Evolutionary conservation across 2,329 filamentous ascomycete genomes (phyloP).

Genomic region (Trichophyton mentagrophytes): DNA sequence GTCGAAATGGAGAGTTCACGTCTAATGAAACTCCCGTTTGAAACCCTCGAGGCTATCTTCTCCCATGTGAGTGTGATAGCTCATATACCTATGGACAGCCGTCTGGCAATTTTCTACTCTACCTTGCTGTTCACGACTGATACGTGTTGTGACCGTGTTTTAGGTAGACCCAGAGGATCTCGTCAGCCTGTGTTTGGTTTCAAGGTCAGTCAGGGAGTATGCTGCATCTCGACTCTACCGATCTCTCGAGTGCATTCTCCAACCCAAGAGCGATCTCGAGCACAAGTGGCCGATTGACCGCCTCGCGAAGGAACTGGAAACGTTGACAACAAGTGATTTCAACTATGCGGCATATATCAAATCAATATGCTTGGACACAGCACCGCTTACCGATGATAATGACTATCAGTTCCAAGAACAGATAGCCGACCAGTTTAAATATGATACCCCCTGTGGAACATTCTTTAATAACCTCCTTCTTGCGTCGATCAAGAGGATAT

Average conservation of each 20-base stretch:
- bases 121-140: neutral
- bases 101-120: neutral
- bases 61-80: slow-evolving; percentile 29
- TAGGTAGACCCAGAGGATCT: slow-evolving; percentile 14
- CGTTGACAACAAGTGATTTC: slow-evolving; percentile 51
- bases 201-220: slow-evolving; percentile 44
- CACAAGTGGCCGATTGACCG: slow-evolving; percentile 45
- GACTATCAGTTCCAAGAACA: slow-evolving; percentile 23
- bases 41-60: slow-evolving; percentile 22
- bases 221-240: slow-evolving; percentile 48
- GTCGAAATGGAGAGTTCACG: neutral
- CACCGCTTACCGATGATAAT: slow-evolving; percentile 41
- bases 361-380: slow-evolving; percentile 45
- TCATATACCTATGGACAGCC: slow-evolving; percentile 26
- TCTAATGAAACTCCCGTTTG: slow-evolving; percentile 20
- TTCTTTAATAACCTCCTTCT: slow-evolving; percentile 51
- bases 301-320: slow-evolving; percentile 47
- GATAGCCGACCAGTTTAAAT: slow-evolving; percentile 43
- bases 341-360: slow-evolving; percentile 48
- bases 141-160: neutral
- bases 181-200: slow-evolving; percentile 44
- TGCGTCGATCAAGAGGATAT: slow-evolving; percentile 44
- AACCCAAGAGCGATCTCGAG: slow-evolving; percentile 33
- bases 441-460: slow-evolving; percentile 47
- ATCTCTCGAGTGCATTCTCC: slow-evolving; percentile 46